Conservation (phyloP, 2,329 filamentous ascomycete genomes). For the Zasmidium citrigriseum region DNA sequence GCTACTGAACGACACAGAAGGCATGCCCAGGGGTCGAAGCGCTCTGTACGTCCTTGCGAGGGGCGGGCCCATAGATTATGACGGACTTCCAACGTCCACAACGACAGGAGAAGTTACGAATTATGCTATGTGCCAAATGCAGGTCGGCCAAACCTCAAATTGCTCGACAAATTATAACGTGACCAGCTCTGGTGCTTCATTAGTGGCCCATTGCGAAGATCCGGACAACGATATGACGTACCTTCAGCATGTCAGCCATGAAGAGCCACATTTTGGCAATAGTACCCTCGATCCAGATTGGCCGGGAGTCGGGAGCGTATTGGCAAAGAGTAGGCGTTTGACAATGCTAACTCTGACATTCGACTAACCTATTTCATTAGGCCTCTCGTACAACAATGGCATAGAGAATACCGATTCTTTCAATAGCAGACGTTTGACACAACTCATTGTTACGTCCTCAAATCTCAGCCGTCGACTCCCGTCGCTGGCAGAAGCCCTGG, state of each 20-base stretch:
- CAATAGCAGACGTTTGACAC: conserved; percentile 46
- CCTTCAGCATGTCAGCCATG: conserved; percentile 39
- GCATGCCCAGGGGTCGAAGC: conserved; percentile 42
- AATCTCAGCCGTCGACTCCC: conserved; percentile 57
- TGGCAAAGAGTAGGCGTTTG: conserved; percentile 41
- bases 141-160: conserved; percentile 62
- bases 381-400: conserved; percentile 45
- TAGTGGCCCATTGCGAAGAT: conserved; percentile 65
- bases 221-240: conserved; percentile 58
- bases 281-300: conserved; percentile 41
- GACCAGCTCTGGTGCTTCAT: conserved; percentile 55
- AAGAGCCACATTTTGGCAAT: too few relatives aligned
- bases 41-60: conserved; percentile 69
- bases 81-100: neutral
- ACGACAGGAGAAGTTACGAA: conserved; percentile 31
- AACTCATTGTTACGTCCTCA: conserved; percentile 42
- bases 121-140: conserved; percentile 69
- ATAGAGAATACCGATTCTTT: conserved; percentile 45
- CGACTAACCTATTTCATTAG: conserved; percentile 4
- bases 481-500: conserved; percentile 71
- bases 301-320: conserved; percentile 45
- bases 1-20: conserved; percentile 58
- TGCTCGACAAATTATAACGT: conserved; percentile 64
- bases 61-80: conserved; percentile 20
- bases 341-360: too few relatives aligned